Conservation (phyloP, 805 yeast species). For the Maudiozyma pseudohumilis region DNA sequence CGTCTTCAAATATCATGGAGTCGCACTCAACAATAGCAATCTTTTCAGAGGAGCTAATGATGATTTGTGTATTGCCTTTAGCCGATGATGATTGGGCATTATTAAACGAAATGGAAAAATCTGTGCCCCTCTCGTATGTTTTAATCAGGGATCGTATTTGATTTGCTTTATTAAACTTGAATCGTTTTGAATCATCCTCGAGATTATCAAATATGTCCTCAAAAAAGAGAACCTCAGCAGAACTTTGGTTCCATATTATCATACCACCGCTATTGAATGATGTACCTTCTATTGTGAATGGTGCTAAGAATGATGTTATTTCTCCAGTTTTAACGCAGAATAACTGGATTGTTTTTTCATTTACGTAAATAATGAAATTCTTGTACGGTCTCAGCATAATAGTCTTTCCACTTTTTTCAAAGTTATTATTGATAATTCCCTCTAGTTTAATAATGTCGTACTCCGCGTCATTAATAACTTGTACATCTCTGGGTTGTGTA, state of each 20-base stretch:
- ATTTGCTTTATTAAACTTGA: background rate
- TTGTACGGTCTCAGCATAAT: background rate
- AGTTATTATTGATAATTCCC: background rate
- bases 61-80: too few relatives aligned
- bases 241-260: constrained; percentile 1
- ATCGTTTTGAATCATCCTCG: background rate
- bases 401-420: background rate
- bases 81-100: too few relatives aligned
- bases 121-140: too few relatives aligned
- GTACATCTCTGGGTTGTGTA: background rate
- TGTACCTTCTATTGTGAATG: constrained; percentile 1
- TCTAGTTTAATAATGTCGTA: background rate
- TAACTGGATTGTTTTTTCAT: background rate
- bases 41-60: too few relatives aligned
- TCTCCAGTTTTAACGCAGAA: background rate
- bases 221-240: background rate
- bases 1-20: too few relatives aligned
- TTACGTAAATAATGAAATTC: background rate
- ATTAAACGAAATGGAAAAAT: too few relatives aligned
- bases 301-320: background rate
- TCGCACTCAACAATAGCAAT: too few relatives aligned
- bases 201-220: background rate
- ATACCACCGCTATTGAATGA: background rate
- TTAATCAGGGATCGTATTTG: too few relatives aligned
- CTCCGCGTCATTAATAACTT: background rate